phyloP scores from a whole-genome alignment of 2,329 filamentous ascomycete genomes.

The Lizonia empirigonia region DNA sequence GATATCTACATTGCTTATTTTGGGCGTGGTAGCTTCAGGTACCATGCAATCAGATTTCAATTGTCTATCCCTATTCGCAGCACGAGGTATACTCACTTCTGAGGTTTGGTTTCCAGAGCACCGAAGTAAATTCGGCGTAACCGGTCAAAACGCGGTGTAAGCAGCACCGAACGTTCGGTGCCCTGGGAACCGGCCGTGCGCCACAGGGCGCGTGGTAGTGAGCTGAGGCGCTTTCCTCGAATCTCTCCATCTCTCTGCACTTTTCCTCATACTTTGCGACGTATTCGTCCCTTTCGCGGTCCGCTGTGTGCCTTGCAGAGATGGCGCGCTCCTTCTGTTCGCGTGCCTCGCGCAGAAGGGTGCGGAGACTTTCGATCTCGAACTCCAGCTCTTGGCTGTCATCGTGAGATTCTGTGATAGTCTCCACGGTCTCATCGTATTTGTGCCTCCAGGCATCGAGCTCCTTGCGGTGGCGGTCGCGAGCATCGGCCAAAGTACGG shows the following conservation, averaged over 20 bases:
- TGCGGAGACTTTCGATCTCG: slow-evolving; percentile 30
- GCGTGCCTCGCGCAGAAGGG: slow-evolving; percentile 28
- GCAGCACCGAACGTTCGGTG: too few species aligned
- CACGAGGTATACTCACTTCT: too few species aligned
- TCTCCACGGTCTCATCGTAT: slow-evolving; percentile 32
- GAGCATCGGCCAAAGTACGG: slow-evolving; percentile 24
- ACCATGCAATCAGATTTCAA: too few species aligned
- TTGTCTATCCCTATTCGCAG: too few species aligned
- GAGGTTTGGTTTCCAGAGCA: too few species aligned
- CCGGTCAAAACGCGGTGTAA: too few species aligned
- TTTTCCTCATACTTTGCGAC: slow-evolving; percentile 33
- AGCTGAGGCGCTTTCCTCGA: slow-evolving; percentile 24
- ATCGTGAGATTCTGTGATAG: slow-evolving; percentile 29
- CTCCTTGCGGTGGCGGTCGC: slow-evolving; percentile 28
- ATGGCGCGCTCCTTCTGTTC: slow-evolving; percentile 35
- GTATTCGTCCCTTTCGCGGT: slow-evolving; percentile 32
- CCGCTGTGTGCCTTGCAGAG: slow-evolving; percentile 26
- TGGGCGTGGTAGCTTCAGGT: too few species aligned
- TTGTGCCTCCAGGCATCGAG: slow-evolving; percentile 32
- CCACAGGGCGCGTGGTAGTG: slow-evolving; percentile 21
- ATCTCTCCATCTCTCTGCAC: slow-evolving; percentile 32
- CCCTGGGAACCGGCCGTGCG: slow-evolving; percentile 14
- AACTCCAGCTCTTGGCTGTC: slow-evolving; percentile 30
- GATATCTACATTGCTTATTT: too few species aligned
- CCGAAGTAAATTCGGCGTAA: too few species aligned